These are phyloP conservation scores for Lepiota venenata DNA, from an alignment of 768 basidiomycete genomes.

Conservation along the genomic window DNA sequence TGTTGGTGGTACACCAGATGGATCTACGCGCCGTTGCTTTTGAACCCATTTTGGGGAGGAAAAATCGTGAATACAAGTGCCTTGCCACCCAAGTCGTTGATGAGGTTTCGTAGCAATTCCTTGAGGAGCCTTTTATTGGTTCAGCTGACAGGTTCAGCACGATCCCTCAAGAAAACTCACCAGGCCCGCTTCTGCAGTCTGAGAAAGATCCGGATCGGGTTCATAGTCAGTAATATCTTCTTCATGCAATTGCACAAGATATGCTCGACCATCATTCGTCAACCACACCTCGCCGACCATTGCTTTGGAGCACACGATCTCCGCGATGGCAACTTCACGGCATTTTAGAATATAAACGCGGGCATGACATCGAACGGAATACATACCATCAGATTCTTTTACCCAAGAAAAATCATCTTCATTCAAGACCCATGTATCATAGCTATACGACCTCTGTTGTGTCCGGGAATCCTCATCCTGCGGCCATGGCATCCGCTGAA, in stretches of 20 bases:
- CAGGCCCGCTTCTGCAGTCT: conserved; percentile 5
- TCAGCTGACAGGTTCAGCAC: not conserved
- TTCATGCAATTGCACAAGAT: conserved; percentile 67
- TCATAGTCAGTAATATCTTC: conserved; percentile 11
- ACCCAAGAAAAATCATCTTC: conserved; percentile 73
- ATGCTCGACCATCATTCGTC: conserved; percentile 80
- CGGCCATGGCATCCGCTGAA: conserved; percentile 88
- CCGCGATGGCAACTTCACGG: conserved; percentile 54
- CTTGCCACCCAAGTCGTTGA: conserved; percentile 52
- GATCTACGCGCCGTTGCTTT: conserved; percentile 61
- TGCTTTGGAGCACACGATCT: conserved; percentile 55
- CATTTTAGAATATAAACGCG: not conserved
- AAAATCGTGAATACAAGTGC: conserved; percentile 78
- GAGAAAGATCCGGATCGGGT: conserved; percentile 11
- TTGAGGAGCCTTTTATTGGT: conserved; percentile 5
- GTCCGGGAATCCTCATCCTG: conserved; percentile 34
- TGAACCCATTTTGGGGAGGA: conserved; percentile 76
- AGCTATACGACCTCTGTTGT: conserved; percentile 32
- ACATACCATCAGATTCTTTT: conserved; percentile 65
- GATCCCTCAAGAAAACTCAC: not conserved
- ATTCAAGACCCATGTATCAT: conserved; percentile 71
- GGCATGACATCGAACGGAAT: not conserved
- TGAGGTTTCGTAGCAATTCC: conserved; percentile 18
- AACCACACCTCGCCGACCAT: conserved; percentile 78
- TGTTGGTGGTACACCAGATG: conserved; percentile 30